Base-by-base conservation (phyloP, 108 stramenopile genomes). In the Seminavis robusta region DNA sequence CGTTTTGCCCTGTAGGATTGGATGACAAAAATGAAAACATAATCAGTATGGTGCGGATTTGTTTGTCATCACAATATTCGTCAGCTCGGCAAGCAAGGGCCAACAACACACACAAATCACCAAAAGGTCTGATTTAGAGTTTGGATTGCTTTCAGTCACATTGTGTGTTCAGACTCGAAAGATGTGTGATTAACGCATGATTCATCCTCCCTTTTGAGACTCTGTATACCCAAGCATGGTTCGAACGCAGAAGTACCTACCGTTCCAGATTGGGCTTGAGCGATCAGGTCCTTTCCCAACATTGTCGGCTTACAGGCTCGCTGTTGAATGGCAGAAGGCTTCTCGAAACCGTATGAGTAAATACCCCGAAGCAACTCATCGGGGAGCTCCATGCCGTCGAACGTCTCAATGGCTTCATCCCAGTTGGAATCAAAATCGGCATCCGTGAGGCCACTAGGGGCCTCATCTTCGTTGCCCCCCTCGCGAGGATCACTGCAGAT, bases 321-420 rank as follows among this genome's bases (percentile, higher is more conserved):
- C 60, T 99, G 98, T 80, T 99, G 99, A 72, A 99, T 98, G 33
- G 99, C 99, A 47, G 95, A 96, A 11, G 99, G 99, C 68, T 95
- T 95, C 73, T 99, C 99, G 64, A 98, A 99, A 86, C 94, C 97
- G 59, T 97, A 98, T 20, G 94, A 94, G 77, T 95, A 99, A 64
- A 98, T 97, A 39, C 99, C 99, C 49, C 97, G 79, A 45, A 99
- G 84, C 16, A 99, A 85, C 54, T 95, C 95, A 60, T 97, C 96
- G 45, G 96, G 94, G 54, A 99, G 67, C 13, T 88, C 88, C 98
- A 99, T 98, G 27, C 58, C 88, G 71, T 99, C 98, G 74, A 99
- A 99, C 27, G 87, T 81, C 44, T 94, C 87, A 71, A 94, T 83
- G 61, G 88, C 81, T 66, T 93, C 92, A 41, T 96, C 91, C 86